phyloP scores from a whole-genome alignment of 1,284 basidiomycete species.

The Sanghuangporus weigelae region DNA sequence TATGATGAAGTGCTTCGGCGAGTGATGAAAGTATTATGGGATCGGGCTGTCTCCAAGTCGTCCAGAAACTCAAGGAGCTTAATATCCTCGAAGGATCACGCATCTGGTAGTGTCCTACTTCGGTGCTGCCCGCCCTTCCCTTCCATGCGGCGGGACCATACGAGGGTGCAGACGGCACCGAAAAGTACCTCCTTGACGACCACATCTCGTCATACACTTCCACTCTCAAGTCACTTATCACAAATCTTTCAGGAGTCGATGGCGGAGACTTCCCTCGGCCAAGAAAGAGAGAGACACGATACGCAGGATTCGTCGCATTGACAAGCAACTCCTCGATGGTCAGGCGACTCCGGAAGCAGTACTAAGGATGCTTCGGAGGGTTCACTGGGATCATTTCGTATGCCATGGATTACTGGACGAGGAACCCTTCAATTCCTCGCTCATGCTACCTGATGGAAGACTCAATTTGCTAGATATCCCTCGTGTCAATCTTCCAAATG shows the following conservation, averaged over 20 bases:
- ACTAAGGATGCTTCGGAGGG: neutral
- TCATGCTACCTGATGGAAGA: neutral
- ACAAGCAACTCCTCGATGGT: neutral
- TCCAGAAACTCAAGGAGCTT: constrained; percentile 21
- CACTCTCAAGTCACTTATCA: constrained; percentile 30
- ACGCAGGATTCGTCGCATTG: neutral
- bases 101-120: constrained; percentile 43
- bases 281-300: neutral
- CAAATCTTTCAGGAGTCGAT: neutral
- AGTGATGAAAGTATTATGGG: constrained; percentile 29
- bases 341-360: neutral
- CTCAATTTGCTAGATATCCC: constrained; percentile 26
- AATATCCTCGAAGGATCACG: constrained; percentile 23
- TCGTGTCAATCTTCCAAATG: constrained; percentile 22
- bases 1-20: constrained; percentile 16
- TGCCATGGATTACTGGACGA: neutral
- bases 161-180: neutral
- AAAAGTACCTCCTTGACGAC: constrained; percentile 23
- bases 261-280: neutral
- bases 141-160: constrained; percentile 26
- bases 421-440: neutral
- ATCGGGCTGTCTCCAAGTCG: constrained; percentile 29
- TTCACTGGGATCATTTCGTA: neutral
- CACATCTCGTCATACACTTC: constrained; percentile 37
- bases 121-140: constrained; percentile 30